Percentiles rank a stretch among this genome's conserved stretches.
These are phyloP conservation scores for Aspergillus fumigatiaffinis DNA, from an alignment of 2,329 filamentous ascomycete species.

Conservation along the genomic window DNA sequence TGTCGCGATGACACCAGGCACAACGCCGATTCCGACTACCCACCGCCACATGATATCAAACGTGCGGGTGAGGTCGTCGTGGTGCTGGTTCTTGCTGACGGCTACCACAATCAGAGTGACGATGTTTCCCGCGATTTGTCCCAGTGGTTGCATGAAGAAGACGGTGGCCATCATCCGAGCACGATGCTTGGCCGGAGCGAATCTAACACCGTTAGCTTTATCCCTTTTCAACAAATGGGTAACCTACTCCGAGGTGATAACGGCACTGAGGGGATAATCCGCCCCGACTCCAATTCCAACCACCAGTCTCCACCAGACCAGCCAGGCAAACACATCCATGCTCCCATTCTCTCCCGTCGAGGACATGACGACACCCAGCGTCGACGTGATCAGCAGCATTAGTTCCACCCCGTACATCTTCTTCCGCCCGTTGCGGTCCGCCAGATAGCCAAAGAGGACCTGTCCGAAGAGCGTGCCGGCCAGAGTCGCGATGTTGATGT, in stretches of 20 bases:
- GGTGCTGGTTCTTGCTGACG: conserved; percentile 20
- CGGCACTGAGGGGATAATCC: conserved; percentile 64
- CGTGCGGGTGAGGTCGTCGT: conserved; percentile 29
- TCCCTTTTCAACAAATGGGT: not conserved
- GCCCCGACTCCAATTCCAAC: conserved; percentile 59
- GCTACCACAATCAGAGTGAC: conserved; percentile 51
- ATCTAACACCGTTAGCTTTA: conserved; percentile 26
- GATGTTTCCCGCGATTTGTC: conserved; percentile 62
- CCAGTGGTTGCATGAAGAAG: conserved; percentile 66
- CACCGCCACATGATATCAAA: conserved; percentile 65
- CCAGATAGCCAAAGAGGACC: conserved; percentile 45
- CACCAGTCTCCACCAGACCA: conserved; percentile 47
- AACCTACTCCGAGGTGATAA: conserved; percentile 64
- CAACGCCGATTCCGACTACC: conserved; percentile 61
- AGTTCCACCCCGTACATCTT: conserved; percentile 51
- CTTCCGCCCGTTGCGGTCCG: conserved; percentile 47
- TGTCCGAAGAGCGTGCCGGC: conserved; percentile 47
- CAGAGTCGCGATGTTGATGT: conserved; percentile 46
- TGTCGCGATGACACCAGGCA: conserved; percentile 61
- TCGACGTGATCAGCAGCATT: conserved; percentile 45
- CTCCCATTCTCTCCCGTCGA: conserved; percentile 41
- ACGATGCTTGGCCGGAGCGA: conserved; percentile 56
- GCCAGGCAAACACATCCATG: conserved; percentile 44
- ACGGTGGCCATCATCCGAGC: conserved; percentile 65
- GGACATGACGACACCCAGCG: conserved; percentile 45